Base-by-base conservation (phyloP, 192 early-diverging fungal species). In the Neocallimastix lanati region DNA sequence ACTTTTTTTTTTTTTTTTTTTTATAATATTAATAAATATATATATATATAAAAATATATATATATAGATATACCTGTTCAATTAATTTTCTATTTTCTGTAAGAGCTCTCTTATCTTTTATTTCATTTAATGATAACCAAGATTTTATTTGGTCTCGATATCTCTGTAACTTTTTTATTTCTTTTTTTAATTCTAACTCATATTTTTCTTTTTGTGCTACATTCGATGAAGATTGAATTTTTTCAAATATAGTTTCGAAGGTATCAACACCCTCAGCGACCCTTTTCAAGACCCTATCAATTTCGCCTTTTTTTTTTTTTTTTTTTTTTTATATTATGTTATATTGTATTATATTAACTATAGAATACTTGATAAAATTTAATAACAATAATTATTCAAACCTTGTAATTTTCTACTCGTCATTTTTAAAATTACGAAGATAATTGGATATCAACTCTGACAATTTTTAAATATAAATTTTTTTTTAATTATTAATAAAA, bases 81-180 rank as follows among this genome's bases (percentile, higher is more conserved):
- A 99, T 99, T 11, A 96, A 89, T 82, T 94, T 94, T 81, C 97
- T 88, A 80, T 95, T 96, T 28, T 98, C 95, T 78, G 93, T 81
- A 78, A 99, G 87, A 29, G 91, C 86, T 50, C 89, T 87, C 85
- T 99, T 99, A 87, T 98, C 97, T 87, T 99, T 99, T 84, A 99
- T 96, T 29, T 99, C 97, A 80, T 88, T 94, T 79, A 91, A 94
- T 28, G 93, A 88, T 58, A 96, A 88, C 97, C 97, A 99, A 81
- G 93, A 93, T 83, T 98, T 97, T 83, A 99, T 99, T 84, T 99
- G 96, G 87, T 99, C 97, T 78, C 96, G 92, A 79, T 90, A 87
- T 82, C 95, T 88, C 81, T 99, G 97, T 80, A 98, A 89, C 85
- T 99, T 99, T 84, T 99, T 99, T 86, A 99, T 99, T 86, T 99